These are phyloP conservation scores for Talaromyces borbonicus DNA, from an alignment of 495 filamentous ascomycete genomes.

Conservation along the genomic window DNA sequence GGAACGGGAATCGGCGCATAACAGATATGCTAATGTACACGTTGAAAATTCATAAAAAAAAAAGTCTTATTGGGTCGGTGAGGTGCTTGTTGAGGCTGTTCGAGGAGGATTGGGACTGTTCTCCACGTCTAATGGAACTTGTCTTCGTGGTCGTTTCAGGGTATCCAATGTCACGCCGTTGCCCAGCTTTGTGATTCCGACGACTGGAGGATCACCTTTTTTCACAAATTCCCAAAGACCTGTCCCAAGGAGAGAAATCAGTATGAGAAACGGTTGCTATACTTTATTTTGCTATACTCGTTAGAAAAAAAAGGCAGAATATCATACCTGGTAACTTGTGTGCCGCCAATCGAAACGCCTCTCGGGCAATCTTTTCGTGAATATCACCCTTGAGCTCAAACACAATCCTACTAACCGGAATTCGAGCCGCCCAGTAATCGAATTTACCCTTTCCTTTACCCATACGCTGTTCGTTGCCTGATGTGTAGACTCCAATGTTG, in stretches of 20 bases:
- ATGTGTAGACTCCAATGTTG: slow-evolving; percentile 90
- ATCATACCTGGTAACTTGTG: slow-evolving; percentile 90
- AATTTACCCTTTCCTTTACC: slow-evolving; percentile 97
- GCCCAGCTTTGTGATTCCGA: slow-evolving; percentile 86
- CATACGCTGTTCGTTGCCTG: slow-evolving; percentile 95
- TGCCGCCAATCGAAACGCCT: slow-evolving; percentile 89
- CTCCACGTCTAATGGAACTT: slow-evolving; percentile 42
- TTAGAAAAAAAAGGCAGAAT: slow-evolving; percentile 1
- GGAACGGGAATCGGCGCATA: slow-evolving; percentile 44
- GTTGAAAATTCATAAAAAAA: slow-evolving; percentile 7
- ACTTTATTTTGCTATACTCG: too few species aligned
- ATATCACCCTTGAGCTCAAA: slow-evolving; percentile 86
- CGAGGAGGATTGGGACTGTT: slow-evolving; percentile 23
- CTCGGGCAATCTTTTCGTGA: slow-evolving; percentile 88
- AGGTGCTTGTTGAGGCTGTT: slow-evolving; percentile 28
- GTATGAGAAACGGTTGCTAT: slow-evolving; percentile 1
- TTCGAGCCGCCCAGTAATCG: slow-evolving; percentile 87
- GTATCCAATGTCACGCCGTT: slow-evolving; percentile 71
- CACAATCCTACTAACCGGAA: slow-evolving; percentile 78
- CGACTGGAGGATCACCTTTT: slow-evolving; percentile 82
- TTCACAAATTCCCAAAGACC: slow-evolving; percentile 89
- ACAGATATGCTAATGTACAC: slow-evolving; percentile 19
- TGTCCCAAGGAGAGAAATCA: slow-evolving; percentile 29
- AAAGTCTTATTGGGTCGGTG: slow-evolving; percentile 30
- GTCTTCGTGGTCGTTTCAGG: slow-evolving; percentile 64